A percentile compares a stretch with the other conserved stretches of the same genome.
Evolutionary conservation across 192 early-diverging fungal genomes (phyloP).

Genomic region (Gonapodya sp.): DNA sequence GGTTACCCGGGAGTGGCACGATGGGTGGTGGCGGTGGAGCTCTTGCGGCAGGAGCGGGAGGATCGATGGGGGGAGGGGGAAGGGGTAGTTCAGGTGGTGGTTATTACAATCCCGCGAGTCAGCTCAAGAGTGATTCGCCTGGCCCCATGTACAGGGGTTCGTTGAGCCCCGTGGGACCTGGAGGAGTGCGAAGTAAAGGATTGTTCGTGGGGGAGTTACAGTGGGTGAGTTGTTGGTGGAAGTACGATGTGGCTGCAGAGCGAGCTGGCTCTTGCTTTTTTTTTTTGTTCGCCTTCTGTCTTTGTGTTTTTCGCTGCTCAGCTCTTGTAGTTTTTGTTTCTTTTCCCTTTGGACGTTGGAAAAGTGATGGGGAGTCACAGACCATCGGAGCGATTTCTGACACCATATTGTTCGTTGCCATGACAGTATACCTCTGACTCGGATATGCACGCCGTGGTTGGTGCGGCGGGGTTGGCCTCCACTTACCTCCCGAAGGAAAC

Average conservation of each 20-base stretch:
- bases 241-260: neutral
- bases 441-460: neutral
- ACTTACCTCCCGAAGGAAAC: neutral
- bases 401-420: neutral
- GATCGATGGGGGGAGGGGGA: neutral
- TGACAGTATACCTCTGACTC: neutral
- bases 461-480: neutral
- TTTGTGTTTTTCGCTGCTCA: no score
- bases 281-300: no score
- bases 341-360: no score
- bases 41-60: neutral
- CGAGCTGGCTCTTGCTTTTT: no score
- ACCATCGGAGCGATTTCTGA: neutral
- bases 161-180: neutral
- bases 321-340: no score
- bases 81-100: neutral
- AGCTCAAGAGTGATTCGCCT: neutral
- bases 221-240: neutral
- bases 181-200: neutral
- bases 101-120: neutral
- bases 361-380: no score
- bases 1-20: no score
- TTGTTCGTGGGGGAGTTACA: conserved; percentile 9
- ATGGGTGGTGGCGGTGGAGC: neutral
- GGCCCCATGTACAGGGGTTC: conserved; percentile 2